Evolutionary conservation across 352 stramenopile species (phyloP).

Genomic region (Pythium inflatum): DNA sequence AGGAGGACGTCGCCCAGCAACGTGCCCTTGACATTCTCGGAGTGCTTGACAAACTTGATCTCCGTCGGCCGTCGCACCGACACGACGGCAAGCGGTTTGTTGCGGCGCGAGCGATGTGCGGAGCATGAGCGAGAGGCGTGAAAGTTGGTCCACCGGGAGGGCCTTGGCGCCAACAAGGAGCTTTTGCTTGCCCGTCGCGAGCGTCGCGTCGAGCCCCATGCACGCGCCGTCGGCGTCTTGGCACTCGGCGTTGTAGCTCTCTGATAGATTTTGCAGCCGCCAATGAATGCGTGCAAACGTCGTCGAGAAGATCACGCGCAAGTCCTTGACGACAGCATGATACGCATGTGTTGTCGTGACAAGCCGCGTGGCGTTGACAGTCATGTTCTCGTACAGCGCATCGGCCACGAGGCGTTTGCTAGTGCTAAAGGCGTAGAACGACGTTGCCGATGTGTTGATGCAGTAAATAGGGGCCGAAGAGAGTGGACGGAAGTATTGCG

Average conservation of each 20-base stretch:
- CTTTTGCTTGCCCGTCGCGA: background rate
- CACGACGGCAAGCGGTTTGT: background rate
- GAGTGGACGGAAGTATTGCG: background rate
- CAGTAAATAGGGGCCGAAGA: background rate
- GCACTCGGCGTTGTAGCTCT: background rate
- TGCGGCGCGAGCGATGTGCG: too few species aligned
- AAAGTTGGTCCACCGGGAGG: background rate
- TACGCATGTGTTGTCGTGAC: background rate
- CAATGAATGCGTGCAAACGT: constrained; percentile 1
- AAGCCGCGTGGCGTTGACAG: background rate
- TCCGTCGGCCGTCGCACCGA: background rate
- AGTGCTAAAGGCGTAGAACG: background rate
- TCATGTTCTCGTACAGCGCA: background rate
- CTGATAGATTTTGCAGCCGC: background rate
- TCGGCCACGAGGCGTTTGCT: background rate
- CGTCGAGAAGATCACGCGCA: background rate
- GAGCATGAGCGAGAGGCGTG: too few species aligned
- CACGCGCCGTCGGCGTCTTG: background rate
- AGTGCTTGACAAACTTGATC: background rate
- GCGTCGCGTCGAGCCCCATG: background rate
- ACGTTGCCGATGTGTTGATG: background rate
- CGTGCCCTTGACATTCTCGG: background rate
- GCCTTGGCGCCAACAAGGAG: background rate
- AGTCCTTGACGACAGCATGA: background rate
- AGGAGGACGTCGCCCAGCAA: background rate